Evolutionary conservation across 1,284 basidiomycete genomes (phyloP), one percentile per base, ranked within the genome.

Genomic region (Ganoderma meredithae): DNA sequence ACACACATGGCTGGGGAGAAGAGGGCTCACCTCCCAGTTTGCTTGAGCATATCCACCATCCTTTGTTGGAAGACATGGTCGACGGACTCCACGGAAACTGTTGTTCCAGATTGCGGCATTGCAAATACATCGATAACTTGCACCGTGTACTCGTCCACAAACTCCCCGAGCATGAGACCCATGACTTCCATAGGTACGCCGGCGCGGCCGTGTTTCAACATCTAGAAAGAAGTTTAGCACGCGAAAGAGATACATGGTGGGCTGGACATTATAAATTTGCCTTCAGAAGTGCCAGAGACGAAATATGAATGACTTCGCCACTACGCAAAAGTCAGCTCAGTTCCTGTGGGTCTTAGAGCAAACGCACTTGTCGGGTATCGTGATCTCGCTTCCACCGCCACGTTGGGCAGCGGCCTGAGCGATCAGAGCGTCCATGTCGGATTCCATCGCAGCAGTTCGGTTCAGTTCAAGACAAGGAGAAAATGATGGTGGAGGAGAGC

Each of bases 161-260:
- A 99, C 79, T 99, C 97, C 33, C 98, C 98, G 36, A 99, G 87
- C 95, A 99, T 97, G 67, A 99, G 89, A 74, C 98, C 98, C 98
- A 99, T 99, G 76, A 99, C 98, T 83, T 99, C 98, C 95, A 99
- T 98, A 13, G 98, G 98, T 44, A 99, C 98, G 74, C 98, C 98
- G 39, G 98, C 97, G 65, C 98, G 91, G 22, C 98, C 98, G 79
- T 99, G 98, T 83, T 99, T 99, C 74, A 99, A 86, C 98, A 99
- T 99, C 96, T 98, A 36, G 2, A 25, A 25, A 1, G 15, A 2
- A 22, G 22, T 39, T 10, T n/a, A n/a, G 49, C 40, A 15, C 58
- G 15, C 25, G 19, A 36, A 8, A 9, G 36, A 22, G 44, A 9
- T 8, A 31, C 44, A 17, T 39, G 13, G 68, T 52, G 63, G n/a